Percentiles rank a stretch among this genome's conserved stretches.
These are phyloP conservation scores for Salvia sclarea DNA, from an alignment of 305 asterid species.

Conservation along the genomic window DNA sequence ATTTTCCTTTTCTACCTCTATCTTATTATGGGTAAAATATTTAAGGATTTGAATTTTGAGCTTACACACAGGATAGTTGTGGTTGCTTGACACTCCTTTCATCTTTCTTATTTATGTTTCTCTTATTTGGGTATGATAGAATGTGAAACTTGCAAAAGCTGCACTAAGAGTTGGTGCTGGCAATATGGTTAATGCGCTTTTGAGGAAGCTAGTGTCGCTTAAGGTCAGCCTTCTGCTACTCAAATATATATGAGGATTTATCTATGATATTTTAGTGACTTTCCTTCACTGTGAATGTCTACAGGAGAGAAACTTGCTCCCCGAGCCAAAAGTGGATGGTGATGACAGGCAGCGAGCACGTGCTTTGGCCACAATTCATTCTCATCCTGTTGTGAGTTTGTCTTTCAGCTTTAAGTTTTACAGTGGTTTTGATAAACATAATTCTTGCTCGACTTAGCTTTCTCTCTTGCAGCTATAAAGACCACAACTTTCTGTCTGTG, in stretches of 20 bases:
- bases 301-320: conserved; percentile 75
- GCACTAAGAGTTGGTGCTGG: conserved; percentile 96
- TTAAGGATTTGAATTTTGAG: background rate
- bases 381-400: conserved; percentile 89
- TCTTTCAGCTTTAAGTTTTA: conserved; percentile 17
- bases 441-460: conserved; percentile 7
- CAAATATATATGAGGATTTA: conserved; percentile 4
- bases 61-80: background rate
- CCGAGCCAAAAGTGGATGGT: conserved; percentile 75
- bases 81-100: conserved; percentile 23
- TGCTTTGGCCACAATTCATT: conserved; percentile 79
- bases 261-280: conserved; percentile 31
- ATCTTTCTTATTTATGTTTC: conserved; percentile 20
- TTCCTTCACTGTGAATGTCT: conserved; percentile 29
- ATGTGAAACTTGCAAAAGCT: conserved; percentile 85
- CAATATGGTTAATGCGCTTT: conserved; percentile 84
- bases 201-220: conserved; percentile 79
- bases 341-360: conserved; percentile 93
- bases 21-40: background rate
- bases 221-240: conserved; percentile 51
- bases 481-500: background rate
- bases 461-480: background rate
- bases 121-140: conserved; percentile 47
- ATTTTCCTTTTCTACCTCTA: background rate
- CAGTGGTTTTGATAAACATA: background rate